Conservation (phyloP, 2,329 filamentous ascomycete genomes). For the Trematosphaeria pertusa region DNA sequence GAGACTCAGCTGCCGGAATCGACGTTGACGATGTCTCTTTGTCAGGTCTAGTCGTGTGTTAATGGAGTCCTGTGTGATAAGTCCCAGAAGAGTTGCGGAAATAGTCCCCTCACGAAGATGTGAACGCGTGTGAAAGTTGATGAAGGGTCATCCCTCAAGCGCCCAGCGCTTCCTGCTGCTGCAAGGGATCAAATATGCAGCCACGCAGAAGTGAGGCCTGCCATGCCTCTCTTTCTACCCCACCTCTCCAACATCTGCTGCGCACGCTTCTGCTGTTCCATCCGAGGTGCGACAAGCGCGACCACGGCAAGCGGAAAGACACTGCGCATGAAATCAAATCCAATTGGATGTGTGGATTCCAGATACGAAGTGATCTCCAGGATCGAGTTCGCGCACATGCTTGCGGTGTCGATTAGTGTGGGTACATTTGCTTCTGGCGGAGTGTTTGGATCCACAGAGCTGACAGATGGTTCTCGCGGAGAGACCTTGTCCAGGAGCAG, state of each 20-base stretch:
- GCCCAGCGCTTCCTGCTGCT: too few species aligned
- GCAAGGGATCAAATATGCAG: slow-evolving; percentile 14
- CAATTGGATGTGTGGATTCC: slow-evolving; percentile 29
- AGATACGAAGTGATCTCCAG: slow-evolving; percentile 21
- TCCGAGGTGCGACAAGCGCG: slow-evolving; percentile 23
- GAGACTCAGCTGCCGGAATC: too few species aligned
- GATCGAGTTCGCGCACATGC: slow-evolving; percentile 13
- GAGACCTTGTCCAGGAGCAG: slow-evolving; percentile 29
- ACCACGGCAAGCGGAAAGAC: slow-evolving; percentile 36
- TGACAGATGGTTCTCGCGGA: background rate
- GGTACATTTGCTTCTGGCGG: background rate
- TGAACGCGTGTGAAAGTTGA: too few species aligned
- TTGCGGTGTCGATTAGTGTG: background rate
- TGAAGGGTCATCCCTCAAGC: too few species aligned
- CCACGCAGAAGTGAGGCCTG: slow-evolving; percentile 23
- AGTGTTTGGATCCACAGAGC: background rate
- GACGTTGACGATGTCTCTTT: too few species aligned
- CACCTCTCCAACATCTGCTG: slow-evolving; percentile 32
- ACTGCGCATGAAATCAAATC: slow-evolving; percentile 34
- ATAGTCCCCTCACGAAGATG: too few species aligned
- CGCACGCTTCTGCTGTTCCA: slow-evolving; percentile 20
- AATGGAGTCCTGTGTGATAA: too few species aligned
- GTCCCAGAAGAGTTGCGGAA: too few species aligned
- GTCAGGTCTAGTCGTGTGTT: too few species aligned
- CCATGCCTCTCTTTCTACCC: slow-evolving; percentile 25